A percentile compares a stretch with the other conserved stretches of the same genome.
These are phyloP conservation scores for Saccharomycopsis fibuligera DNA, from an alignment of 805 yeast genomes.

Conservation along the genomic window DNA sequence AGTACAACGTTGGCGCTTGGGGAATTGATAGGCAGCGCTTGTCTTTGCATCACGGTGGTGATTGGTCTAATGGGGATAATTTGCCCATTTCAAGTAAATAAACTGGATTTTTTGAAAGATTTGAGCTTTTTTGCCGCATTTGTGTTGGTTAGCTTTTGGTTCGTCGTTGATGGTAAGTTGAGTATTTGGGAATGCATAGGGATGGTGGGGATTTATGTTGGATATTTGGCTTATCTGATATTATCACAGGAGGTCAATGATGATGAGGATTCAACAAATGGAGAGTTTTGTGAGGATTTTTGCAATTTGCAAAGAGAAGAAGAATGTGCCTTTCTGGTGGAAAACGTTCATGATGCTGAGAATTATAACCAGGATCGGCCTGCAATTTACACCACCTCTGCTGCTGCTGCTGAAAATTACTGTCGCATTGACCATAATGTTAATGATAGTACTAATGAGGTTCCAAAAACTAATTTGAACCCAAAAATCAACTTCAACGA, in stretches of 20 bases:
- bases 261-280: too few relatives aligned
- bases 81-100: conserved; percentile 51
- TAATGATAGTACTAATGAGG: neutral
- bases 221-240: conserved; percentile 9
- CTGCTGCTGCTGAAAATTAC: neutral
- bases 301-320: too few relatives aligned
- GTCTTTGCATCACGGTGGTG: conserved; percentile 72
- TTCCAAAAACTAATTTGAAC: neutral
- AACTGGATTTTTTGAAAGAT: conserved; percentile 23
- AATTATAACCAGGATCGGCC: too few relatives aligned
- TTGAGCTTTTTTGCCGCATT: conserved; percentile 22
- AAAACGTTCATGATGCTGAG: too few relatives aligned
- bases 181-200: conserved; percentile 10
- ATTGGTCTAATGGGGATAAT: conserved; percentile 71
- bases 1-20: conserved; percentile 78
- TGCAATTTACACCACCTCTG: too few relatives aligned
- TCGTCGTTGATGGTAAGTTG: conserved; percentile 16
- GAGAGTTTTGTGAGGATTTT: too few relatives aligned
- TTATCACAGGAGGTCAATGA: neutral
- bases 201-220: conserved; percentile 9
- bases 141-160: conserved; percentile 20
- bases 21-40: conserved; percentile 82
- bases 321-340: too few relatives aligned
- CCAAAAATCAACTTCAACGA: neutral
- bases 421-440: too few relatives aligned